Percentiles rank a stretch among this genome's conserved stretches.
Evolutionary conservation across 78 protist genomes (phyloP).

Genomic region (Carpediemonas membranifera): DNA sequence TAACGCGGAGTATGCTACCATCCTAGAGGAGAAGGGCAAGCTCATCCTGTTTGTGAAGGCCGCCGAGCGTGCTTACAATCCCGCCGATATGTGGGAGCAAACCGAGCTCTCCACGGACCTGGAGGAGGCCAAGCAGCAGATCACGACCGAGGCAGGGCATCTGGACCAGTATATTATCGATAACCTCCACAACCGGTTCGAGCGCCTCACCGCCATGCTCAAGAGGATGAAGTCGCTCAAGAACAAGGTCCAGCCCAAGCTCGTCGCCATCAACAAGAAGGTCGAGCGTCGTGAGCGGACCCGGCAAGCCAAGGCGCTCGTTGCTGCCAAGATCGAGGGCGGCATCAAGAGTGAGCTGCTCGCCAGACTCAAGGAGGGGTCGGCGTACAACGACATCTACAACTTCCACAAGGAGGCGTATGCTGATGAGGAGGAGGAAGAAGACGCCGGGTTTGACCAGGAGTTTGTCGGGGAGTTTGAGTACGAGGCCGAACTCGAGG

Average conservation of each 20-base stretch:
- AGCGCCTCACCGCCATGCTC: background rate
- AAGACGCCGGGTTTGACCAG: too few species aligned
- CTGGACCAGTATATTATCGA: too few species aligned
- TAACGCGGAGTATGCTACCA: conserved; percentile 21
- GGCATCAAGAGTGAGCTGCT: background rate
- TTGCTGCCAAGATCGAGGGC: conserved; percentile 2
- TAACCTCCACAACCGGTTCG: background rate
- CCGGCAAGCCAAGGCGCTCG: conserved; percentile 8
- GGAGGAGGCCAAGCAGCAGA: too few species aligned
- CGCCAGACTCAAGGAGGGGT: background rate
- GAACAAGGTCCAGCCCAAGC: background rate
- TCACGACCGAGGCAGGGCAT: too few species aligned
- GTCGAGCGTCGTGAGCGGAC: conserved; percentile 9
- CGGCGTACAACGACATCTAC: conserved; percentile 10
- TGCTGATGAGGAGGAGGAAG: background rate
- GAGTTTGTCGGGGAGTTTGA: background rate
- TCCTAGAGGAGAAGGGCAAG: conserved; percentile 17
- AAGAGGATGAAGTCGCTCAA: background rate
- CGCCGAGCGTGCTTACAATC: conserved; percentile 13
- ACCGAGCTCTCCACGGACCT: conserved; percentile 1
- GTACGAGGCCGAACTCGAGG: background rate
- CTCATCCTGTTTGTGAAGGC: conserved; percentile 2
- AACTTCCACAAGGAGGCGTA: conserved; percentile 12
- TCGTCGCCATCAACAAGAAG: conserved; percentile 8
- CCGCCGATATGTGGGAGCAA: conserved; percentile 20